Conservation (phyloP, 2,329 filamentous ascomycete species). For the Colletotrichum falcatum region DNA sequence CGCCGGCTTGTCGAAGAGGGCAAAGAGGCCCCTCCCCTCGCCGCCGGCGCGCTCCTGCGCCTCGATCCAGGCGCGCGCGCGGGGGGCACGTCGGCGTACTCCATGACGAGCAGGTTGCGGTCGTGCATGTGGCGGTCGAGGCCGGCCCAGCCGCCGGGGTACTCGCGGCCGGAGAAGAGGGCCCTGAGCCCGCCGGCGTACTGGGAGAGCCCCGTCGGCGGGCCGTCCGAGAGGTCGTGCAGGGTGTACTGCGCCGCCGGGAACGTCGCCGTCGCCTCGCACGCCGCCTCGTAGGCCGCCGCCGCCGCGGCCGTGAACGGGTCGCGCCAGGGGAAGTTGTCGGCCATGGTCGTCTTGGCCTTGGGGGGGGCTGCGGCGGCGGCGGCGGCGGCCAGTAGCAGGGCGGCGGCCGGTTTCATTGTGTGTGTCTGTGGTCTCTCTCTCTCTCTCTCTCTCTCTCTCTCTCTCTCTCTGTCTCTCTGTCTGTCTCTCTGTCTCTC, state of each 20-base stretch:
- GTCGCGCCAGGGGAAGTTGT: constrained; percentile 56
- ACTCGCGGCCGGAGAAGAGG: constrained; percentile 55
- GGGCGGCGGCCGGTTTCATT: constrained; percentile 14
- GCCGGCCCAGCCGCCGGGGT: constrained; percentile 66
- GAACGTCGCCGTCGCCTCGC: constrained; percentile 52
- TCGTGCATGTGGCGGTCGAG: constrained; percentile 64
- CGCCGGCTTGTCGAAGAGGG: constrained; percentile 54
- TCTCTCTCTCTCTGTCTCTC: no score
- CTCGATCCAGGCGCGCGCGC: constrained; percentile 62
- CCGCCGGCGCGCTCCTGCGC: constrained; percentile 50
- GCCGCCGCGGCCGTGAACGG: constrained; percentile 50
- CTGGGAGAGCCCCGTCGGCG: constrained; percentile 54
- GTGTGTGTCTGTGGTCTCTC: not conserved
- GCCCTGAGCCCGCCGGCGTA: constrained; percentile 56
- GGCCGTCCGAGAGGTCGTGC: constrained; percentile 54
- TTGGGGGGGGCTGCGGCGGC: constrained; percentile 44
- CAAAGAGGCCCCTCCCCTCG: constrained; percentile 54
- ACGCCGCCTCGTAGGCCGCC: constrained; percentile 50
- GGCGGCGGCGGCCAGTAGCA: constrained; percentile 13
- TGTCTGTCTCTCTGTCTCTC: no score
- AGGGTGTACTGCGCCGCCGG: constrained; percentile 57
- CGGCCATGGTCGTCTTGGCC: constrained; percentile 51
- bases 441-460: no score
- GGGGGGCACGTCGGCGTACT: constrained; percentile 57
- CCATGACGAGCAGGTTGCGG: constrained; percentile 61